Conservation (phyloP, 768 basidiomycete species). For the Mycena capillaripes region DNA sequence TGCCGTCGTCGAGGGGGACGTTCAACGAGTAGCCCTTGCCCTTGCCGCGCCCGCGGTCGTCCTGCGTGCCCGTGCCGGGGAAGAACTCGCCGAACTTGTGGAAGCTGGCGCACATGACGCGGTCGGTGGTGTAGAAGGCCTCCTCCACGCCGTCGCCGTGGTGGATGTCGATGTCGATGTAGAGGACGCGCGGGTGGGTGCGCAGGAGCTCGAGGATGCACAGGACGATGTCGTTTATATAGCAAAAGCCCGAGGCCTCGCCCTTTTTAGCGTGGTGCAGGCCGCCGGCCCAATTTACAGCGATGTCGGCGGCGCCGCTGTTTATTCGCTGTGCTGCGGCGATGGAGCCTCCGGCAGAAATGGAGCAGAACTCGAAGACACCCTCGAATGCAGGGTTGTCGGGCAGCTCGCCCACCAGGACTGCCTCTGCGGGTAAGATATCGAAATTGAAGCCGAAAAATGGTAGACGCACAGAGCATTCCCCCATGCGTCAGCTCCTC, state of each 20-base stretch:
- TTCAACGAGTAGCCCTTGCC: constrained; percentile 94
- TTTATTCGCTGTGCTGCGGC: constrained; percentile 84
- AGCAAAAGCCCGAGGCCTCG: constrained; percentile 99
- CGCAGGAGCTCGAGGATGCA: constrained; percentile 93
- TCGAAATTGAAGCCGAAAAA: not conserved
- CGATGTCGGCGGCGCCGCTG: constrained; percentile 89
- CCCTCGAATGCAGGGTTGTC: constrained; percentile 98
- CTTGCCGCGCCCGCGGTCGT: constrained; percentile 86
- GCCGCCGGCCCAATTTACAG: constrained; percentile 98
- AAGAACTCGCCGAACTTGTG: constrained; percentile 98
- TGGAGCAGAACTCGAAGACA: constrained; percentile 96
- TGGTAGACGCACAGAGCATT: constrained; percentile 76
- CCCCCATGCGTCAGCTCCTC: constrained; percentile 90
- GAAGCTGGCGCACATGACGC: constrained; percentile 97
- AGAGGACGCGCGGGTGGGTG: constrained; percentile 88
- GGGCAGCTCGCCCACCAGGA: constrained; percentile 74
- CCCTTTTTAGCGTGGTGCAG: constrained; percentile 99
- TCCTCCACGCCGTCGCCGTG: constrained; percentile 99
- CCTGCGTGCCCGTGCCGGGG: constrained; percentile 88
- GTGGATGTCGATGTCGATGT: constrained; percentile 98
- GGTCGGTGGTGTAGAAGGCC: constrained; percentile 96
- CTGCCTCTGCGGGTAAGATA: constrained; percentile 56
- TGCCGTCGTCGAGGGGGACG: constrained; percentile 94
- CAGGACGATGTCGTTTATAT: constrained; percentile 98
- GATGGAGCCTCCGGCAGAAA: constrained; percentile 96